Evolutionary conservation across 257 asterid species (phyloP), one percentile per base, ranked within the genome.

Genomic region (Hygrophila difformis): DNA sequence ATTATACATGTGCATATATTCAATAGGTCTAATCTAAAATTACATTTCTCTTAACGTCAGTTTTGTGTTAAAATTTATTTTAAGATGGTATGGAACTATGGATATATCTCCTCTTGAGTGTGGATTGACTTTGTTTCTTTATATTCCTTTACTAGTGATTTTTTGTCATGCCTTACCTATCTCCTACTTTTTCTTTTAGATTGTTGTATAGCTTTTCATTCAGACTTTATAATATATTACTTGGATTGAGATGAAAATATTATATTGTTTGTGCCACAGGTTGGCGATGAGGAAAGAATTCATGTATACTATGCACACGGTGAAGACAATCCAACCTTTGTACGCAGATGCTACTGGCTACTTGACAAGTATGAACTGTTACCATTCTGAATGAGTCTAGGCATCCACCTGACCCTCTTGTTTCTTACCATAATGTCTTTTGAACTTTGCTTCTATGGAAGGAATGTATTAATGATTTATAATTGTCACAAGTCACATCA

Each of bases 221-320:
- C 13, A 6, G 39, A 26, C 47, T 37, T 45, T 53, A 6, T 43
- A 44, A 9, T 47, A 17, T 21, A 28, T 42, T 52, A 49, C 45
- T 58, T 47, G 40, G 38, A 51, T 48, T 60, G 56, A 64, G 56
- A 47, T 38, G 55, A 65, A 37, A 47, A 13, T 26, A 26, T 53
- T 39, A 6, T 44, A 21, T 49, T 57, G 51, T 66, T 56, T 65
- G 40, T 51, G 49, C 44, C 53, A 44, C 70, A 89, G 98, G 94
- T 89, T 37, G 98, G 98, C 49, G 66, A 85, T 42, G 94, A 89
- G 39, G 96, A 89, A 67, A 72, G 96, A 60, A 89, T 89, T 65
- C 96, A 89, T 79, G 98, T 85, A 50, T 89, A 89, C 84, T 89
- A 89, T 68, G 98, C 98, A 41, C 98, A 85, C 59, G 98, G 98